These are phyloP conservation scores for Grigorovia transvaalensis DNA, from an alignment of 805 yeast species.

Conservation along the genomic window DNA sequence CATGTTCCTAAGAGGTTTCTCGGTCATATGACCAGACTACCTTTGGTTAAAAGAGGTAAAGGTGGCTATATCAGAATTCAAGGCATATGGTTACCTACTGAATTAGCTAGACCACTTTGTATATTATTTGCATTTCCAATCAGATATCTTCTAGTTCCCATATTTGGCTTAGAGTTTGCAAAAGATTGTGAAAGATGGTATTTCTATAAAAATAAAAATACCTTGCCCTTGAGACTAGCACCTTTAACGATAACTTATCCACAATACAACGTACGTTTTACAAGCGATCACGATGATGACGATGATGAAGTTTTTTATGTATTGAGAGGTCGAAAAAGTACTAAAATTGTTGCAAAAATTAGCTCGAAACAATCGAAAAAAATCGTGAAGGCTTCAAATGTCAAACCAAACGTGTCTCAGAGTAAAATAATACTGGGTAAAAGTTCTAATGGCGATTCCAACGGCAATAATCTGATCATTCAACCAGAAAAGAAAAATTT, in stretches of 20 bases:
- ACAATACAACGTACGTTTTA: neutral
- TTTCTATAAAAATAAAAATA: neutral
- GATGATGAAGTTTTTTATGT: neutral
- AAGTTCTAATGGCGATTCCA: neutral
- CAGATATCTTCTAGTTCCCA: conserved; percentile 63
- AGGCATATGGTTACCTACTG: conserved; percentile 85
- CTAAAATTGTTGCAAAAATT: neutral
- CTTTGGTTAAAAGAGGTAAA: conserved; percentile 50
- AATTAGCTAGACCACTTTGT: conserved; percentile 57
- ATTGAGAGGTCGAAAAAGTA: neutral
- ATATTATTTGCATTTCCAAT: conserved; percentile 67
- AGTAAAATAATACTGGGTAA: neutral
- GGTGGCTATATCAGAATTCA: conserved; percentile 90
- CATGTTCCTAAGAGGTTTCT: conserved; percentile 4
- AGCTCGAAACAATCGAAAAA: neutral
- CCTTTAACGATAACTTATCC: neutral
- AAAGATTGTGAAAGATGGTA: conserved; percentile 21
- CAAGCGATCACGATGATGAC: neutral
- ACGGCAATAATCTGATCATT: neutral
- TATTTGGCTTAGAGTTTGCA: conserved; percentile 62
- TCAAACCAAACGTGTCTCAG: neutral
- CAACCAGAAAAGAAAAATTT: neutral
- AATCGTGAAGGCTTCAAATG: neutral
- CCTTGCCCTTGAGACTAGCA: neutral
- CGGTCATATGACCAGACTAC: conserved; percentile 11